Evolutionary conservation across 106 monocot species (phyloP), one percentile per base, ranked within the genome.

Genomic region (Narthecium ossifragum): DNA sequence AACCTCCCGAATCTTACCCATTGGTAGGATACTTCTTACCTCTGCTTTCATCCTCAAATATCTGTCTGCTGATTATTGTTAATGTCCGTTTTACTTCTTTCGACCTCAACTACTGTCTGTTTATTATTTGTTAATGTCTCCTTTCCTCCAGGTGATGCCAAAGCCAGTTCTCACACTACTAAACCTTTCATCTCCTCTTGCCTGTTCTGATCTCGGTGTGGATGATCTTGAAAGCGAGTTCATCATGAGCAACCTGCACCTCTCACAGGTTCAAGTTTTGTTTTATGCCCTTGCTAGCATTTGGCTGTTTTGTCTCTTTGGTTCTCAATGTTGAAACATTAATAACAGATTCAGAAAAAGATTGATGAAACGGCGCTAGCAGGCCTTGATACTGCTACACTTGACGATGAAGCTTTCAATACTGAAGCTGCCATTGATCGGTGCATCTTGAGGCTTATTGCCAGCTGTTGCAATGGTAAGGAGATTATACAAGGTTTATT

Each of bases 391-490:
- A 78, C 78, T 2, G 67, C 55, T 6, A 15, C 46, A 13, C 78
- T 90, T 30, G 84, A 84, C 60, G 86, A 90, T 61, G 84, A 90
- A n/a, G 80, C 73, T 24, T 96, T 96, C 51, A 75, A 76, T 26
- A 64, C 64, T 22, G 96, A 96, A 70, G 80, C 80, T 45, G 68
- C 83, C 50, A 60, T 87, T 6, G 96, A 96, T 43, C 62, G 81
- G 21, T 96, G 86, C 74, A 90, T 96, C 56, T 73, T 90, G 62
- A 86, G 79, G 62, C 86, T 96, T 65, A 96, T 96, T 46, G 80
- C 83, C 32, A 87, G 73, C 66, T 96, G 96, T 66, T 96, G 96
- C 78, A 86, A 81, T 62, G 76, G 96, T 96, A 69, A 67, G 56
- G 12, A 45, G 21, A 47, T 73, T 21, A 26, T 32, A 32, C 8